Evolutionary conservation across 768 basidiomycete genomes (phyloP), one percentile per base, ranked within the genome.

Genomic region (Infundibulicybe gibba): DNA sequence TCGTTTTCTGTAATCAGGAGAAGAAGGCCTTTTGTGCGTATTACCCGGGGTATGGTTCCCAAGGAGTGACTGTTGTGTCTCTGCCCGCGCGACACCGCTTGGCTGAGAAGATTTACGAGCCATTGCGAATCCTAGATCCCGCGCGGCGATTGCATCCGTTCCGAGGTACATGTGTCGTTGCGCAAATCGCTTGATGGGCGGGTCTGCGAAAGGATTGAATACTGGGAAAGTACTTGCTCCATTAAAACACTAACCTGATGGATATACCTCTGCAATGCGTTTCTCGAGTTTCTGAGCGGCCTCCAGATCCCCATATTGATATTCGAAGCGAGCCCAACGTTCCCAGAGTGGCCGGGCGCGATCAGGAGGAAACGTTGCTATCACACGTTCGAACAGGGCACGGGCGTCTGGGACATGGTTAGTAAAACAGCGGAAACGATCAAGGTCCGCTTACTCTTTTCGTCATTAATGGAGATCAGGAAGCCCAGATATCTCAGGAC

Each of bases 241-340:
- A 25, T 25, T 25, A 4, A 8, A 25, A 25, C 9, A 65, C 80
- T 34, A 51, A 92, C 93, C 92, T 41, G 80, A 80, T 0, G 93
- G 85, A 65, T 91, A 97, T 1, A 84, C 81, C 49, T 97, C 94
- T 1, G 85, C 73, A 56, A 97, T 88, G 6, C 97, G 81, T 50
- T 84, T 83, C 64, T 97, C 94, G 40, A 97, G 79, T 65, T 94
- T 91, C 54, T 89, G 83, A 2, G 90, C 81, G 1, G 90, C 87
- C 37, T 89, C 84, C 32, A 94, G 72, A 64, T 94, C 92, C n/a
- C 92, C 92, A 58, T 89, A 97, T 57, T 90, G 86, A 67, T 94
- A 97, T 64, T 97, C 92, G 67, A 95, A 95, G 46, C 87, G 77
- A 3, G 93, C 85, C 97, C 94, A 98, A 38, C 90, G 81, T 59